Conservation (phyloP, 805 yeast genomes). For the Scheffersomyces coipomensis region DNA sequence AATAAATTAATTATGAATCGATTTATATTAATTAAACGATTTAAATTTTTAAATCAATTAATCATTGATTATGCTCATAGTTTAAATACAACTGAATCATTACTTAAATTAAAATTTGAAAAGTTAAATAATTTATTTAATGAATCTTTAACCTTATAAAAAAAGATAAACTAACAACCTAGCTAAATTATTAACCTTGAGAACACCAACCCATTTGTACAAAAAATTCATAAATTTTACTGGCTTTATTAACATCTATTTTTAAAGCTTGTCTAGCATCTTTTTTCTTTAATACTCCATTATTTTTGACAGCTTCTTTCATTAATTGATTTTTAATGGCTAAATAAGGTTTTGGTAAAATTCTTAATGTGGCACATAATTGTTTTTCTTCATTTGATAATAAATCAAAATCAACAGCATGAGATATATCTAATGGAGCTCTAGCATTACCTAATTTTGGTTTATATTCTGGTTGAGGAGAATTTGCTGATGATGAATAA, state of each 20-base stretch:
- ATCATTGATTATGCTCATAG: background rate
- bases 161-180: no score
- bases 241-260: constrained; percentile 83
- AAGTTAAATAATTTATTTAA: background rate
- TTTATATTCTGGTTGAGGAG: constrained; percentile 42
- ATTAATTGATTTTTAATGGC: constrained; percentile 89
- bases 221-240: constrained; percentile 88
- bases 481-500: constrained; percentile 19
- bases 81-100: background rate
- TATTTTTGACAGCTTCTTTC: constrained; percentile 80
- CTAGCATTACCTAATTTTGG: constrained; percentile 45
- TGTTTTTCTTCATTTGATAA: constrained; percentile 86
- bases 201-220: constrained; percentile 86
- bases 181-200: constrained; percentile 33
- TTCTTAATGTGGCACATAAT: constrained; percentile 77
- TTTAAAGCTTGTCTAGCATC: constrained; percentile 81
- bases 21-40: background rate
- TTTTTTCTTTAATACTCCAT: constrained; percentile 80
- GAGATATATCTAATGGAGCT: constrained; percentile 65
- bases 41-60: background rate
- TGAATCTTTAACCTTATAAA: background rate
- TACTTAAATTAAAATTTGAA: background rate
- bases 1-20: constrained; percentile 2
- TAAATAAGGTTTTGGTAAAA: constrained; percentile 89
- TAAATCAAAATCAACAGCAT: constrained; percentile 78